phyloP scores from a whole-genome alignment of 805 yeast genomes.

The Saccharomycopsis lassenensis region DNA sequence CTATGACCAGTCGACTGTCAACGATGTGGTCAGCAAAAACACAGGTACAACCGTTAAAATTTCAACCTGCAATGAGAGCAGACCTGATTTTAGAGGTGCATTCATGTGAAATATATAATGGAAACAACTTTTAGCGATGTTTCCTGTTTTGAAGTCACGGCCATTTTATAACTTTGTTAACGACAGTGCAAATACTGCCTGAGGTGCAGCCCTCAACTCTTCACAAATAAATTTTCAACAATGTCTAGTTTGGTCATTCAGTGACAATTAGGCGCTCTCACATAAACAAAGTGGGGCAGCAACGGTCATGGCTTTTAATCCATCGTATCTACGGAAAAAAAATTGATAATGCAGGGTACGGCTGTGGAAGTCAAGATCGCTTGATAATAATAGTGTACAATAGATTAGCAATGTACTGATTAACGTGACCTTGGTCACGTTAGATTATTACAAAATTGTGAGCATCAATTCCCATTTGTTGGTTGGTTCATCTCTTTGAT shows the following conservation, averaged over 20 bases:
- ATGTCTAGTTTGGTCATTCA: background rate
- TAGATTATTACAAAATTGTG: no score
- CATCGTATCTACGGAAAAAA: background rate
- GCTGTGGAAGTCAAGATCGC: no score
- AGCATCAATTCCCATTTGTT: no score
- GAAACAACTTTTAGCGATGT: background rate
- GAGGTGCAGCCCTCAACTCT: background rate
- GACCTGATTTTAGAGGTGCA: constrained; percentile 1
- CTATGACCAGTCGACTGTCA: no score
- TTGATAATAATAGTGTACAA: no score
- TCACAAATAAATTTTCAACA: background rate
- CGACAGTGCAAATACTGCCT: constrained; percentile 2
- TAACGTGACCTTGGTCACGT: no score
- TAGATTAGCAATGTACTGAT: no score
- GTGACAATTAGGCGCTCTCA: background rate
- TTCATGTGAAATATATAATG: constrained; percentile 1
- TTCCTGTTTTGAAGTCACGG: background rate
- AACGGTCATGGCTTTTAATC: background rate
- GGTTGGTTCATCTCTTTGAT: no score
- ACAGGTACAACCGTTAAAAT: background rate
- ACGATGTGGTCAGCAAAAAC: constrained; percentile 1
- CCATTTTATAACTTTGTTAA: constrained; percentile 4
- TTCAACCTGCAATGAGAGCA: background rate
- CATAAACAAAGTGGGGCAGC: constrained; percentile 1
- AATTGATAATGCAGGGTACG: background rate